Evolutionary conservation across 805 yeast genomes (phyloP), one percentile per base, ranked within the genome.

Genomic region (Saccharomyces cerevisiae): DNA sequence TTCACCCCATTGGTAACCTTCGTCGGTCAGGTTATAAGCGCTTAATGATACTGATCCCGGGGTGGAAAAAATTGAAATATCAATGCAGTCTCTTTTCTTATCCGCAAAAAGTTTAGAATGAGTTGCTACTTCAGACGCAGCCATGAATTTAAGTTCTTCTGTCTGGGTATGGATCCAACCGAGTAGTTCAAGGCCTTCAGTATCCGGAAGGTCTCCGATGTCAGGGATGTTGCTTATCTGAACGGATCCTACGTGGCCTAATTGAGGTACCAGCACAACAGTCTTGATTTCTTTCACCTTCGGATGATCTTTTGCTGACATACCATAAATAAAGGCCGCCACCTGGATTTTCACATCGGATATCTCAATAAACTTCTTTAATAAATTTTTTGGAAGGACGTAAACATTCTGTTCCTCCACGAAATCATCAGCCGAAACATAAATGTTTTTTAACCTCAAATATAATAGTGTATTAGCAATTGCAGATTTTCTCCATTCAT

Each of bases 161-260:
- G 85, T 77, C 67, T 85, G 89, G 0, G 97, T 88, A 66, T 92
- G 97, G n/a, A 94, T 79, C 96, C 97, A 88, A 0, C 99, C 99
- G 17, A 94, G 69, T 4, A 94, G 79, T 63, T 89, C 91, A 36
- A 89, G 68, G 1, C 80, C 86, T n/a, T 76, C 74, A 10, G 79
- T 61, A 48, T 72, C 73, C 22, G 72, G 71, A 26, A 58, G 53
- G 8, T 71, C 61, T 0, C 66, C 64, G 2, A 28, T 21, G 21
- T 51, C 52, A 2, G 71, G 69, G 2, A 59, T 21, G 11, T 47
- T 52, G 4, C 92, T 83, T 53, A 89, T 76, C 59, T 86, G 83
- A 13, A 90, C 82, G 3, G 80, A 72, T 56, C 80, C 82, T 29
- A 78, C 73, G 56, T 79, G 83, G 1, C 97, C 97, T 46, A 90